Evolutionary conservation across 495 filamentous ascomycete genomes (phyloP), one percentile per base, ranked within the genome.

Genomic region (Penicillium robsamsonii): DNA sequence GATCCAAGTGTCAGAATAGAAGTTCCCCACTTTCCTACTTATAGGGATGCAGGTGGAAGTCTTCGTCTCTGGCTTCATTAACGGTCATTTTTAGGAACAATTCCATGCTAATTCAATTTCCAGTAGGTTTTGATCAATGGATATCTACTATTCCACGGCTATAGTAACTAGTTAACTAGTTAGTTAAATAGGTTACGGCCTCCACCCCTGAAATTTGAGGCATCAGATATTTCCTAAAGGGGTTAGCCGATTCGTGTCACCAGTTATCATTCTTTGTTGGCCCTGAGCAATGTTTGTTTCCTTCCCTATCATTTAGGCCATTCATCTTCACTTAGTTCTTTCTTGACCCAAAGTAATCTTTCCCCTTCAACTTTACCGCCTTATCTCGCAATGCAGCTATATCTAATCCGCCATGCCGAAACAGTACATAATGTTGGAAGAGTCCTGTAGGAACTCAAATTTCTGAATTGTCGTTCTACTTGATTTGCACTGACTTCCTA

Each of bases 371-470:
- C 35, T 13, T 41, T n/a, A 24, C 29, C 15, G 30, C 24, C 37
- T 25, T 4, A 49, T 6, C n/a, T 33, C 17, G 22, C 20, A 44
- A 87, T 94, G 88, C 83, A 78, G 67, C 71, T 96, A 44, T 81
- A 89, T 65, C 81, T 96, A 46, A 85, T 94, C 56, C 83, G 91
- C 49, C 91, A 96, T 74, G 92, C 86, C 56, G 92, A 96, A 70
- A 92, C 91, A 4, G 86, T 92, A 42, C 86, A 94, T 70, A 96
- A 96, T 73, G 84, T 94, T 51, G 86, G 85, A 33, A 79, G 83
- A 49, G 64, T 85, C 52, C 91, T 87, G 90, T 93, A 79, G 58
- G 50, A 15, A 18, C 15, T 0, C 45, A 5, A 0, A 15, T 15
- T 38, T 17, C 10, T 38, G 5, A 2, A 24, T 12, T 5, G n/a